These are phyloP conservation scores for Ceratobasidium sp. DNA, from an alignment of 1,284 basidiomycete species.

Conservation along the genomic window DNA sequence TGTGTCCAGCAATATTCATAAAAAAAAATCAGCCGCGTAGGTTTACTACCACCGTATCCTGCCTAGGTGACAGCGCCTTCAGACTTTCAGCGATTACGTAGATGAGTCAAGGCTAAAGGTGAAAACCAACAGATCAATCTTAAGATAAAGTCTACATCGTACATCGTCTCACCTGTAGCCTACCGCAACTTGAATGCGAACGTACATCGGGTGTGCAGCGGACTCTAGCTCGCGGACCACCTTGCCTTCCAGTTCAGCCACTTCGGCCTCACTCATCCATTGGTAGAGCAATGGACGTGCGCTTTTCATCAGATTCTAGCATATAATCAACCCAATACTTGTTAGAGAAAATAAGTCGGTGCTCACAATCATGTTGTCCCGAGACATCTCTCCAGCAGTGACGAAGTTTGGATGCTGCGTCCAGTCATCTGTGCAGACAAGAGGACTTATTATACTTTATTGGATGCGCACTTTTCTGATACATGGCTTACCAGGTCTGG, in stretches of 20 bases:
- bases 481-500: constrained; percentile 4
- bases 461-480: neutral
- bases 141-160: too few relatives aligned
- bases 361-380: constrained; percentile 23
- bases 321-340: neutral
- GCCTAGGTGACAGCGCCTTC: too few relatives aligned
- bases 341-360: neutral
- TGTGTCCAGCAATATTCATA: too few relatives aligned
- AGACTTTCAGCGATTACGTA: too few relatives aligned
- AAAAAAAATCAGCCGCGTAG: too few relatives aligned
- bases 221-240: constrained; percentile 2
- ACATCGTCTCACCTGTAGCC: too few relatives aligned
- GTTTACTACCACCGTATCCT: too few relatives aligned
- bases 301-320: constrained; percentile 2
- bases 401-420: constrained; percentile 18
- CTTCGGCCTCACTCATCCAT: constrained; percentile 12
- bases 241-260: constrained; percentile 26
- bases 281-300: constrained; percentile 22
- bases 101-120: too few relatives aligned
- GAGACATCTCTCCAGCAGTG: neutral
- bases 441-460: too few relatives aligned
- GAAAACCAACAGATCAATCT: too few relatives aligned
- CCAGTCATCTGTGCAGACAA: constrained; percentile 6
- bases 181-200: constrained; percentile 24
- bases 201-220: constrained; percentile 15